Evolutionary conservation across 495 filamentous ascomycete genomes (phyloP), one percentile per base, ranked within the genome.

Genomic region (Copromyces sp.): DNA sequence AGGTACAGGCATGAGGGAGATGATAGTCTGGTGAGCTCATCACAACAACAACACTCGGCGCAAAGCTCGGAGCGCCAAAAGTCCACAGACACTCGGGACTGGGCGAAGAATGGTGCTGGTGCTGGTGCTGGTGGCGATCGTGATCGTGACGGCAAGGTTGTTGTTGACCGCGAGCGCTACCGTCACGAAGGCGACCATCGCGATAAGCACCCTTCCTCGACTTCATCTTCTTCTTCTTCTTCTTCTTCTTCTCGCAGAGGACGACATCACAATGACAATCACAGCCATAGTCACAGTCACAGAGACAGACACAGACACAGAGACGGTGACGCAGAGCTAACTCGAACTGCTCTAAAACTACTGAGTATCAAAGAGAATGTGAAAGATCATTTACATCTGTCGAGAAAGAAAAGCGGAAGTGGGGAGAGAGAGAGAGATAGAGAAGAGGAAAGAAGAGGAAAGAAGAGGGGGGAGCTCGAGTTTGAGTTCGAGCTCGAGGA

Each of bases 201-300:
- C 9, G 39, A 11, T 39, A 9, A 39, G 97, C 93, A 11, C 91
- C 87, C 16, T 97, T 85, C 24, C 24, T 24, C 24, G 24, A 24
- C 81, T 89, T 90, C 45, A 96, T 86, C 14, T 89, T 83, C 92
- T 96, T 97, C 75, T 92, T 89, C 78, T 98, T 98, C n/a, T n/a
- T n/a, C 81, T 89, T 90, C 45, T 95, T 86, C 14, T 89, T 82
- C 96, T 97, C 0, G 92, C 93, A 32, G 45, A 53, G 42, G 24
- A 24, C 24, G 93, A 85, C 39, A 91, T 85, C 59, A 94, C 84
- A 35, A 4, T 11, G 11, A 32, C 11, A 35, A 4, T 11, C 24
- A 32, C 11, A 59, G 12, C 24, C 24, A 24, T 24, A 24, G 35
- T 37, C 35, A 37, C 35, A 40, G 5, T 9, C 4, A 40, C 39